phyloP scores from a whole-genome alignment of 148 eudicot genomes.

The Rhododendron ferrugineum region DNA sequence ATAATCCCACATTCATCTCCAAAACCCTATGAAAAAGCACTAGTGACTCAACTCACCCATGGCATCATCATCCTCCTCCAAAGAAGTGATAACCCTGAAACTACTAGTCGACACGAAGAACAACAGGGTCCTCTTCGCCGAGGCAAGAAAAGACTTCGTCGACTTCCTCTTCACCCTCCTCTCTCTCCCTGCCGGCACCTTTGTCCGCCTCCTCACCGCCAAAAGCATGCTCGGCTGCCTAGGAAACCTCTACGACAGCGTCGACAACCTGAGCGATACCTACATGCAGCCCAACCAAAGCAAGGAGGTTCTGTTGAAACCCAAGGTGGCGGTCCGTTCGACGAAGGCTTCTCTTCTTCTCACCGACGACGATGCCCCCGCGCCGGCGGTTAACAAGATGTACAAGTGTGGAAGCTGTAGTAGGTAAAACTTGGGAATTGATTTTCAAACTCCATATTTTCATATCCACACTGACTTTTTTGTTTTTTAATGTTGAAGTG shows the following conservation, averaged over 20 bases:
- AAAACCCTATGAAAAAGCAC: too few species aligned
- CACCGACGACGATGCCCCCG: background rate
- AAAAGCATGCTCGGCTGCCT: background rate
- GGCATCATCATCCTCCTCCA: background rate
- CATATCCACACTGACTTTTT: background rate
- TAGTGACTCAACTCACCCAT: too few species aligned
- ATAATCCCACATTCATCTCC: too few species aligned
- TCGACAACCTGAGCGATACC: background rate
- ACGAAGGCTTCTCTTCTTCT: background rate
- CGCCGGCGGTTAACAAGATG: background rate
- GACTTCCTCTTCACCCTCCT: background rate
- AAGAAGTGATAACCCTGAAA: background rate
- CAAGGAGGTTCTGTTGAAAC: background rate
- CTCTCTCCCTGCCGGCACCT: background rate
- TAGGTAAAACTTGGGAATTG: background rate
- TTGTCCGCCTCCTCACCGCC: background rate
- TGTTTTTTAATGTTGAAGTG: too few species aligned
- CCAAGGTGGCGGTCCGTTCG: background rate
- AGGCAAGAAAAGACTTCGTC: background rate
- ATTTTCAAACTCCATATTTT: too few species aligned
- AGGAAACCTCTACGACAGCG: background rate
- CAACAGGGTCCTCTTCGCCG: background rate
- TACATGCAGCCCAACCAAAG: background rate
- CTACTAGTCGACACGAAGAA: background rate
- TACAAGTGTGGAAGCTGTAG: background rate